Evolutionary conservation across 805 yeast genomes (phyloP), one percentile per base, ranked within the genome.

Genomic region (Saccharomycopsis oosterbeekiorum): DNA sequence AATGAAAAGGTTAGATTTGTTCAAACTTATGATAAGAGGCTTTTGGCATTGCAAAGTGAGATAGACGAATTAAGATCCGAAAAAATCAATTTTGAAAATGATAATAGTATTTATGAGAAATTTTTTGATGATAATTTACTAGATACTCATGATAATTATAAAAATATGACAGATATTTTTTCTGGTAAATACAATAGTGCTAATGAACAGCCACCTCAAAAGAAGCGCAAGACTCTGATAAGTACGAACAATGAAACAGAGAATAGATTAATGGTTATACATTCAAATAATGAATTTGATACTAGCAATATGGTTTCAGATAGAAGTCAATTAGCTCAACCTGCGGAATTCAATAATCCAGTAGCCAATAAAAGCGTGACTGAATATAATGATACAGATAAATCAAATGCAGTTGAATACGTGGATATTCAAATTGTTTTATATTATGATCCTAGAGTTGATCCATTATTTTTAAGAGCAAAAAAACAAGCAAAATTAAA

Each of bases 1-100:
- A 60, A 58, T n/a, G 62, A 63, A n/a, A 63, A 63, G 53, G 59
- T 61, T n/a, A 39, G 37, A 12, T 63, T 63, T 61, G 64, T 63
- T 14, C 50, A 56, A 39, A 47, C 60, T 10, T 63, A 56, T 34
- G 60, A 61, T 36, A 21, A 15, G 19, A 61, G 42, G 24, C 26
- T 63, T 10, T 21, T 41, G 11, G 41, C 17, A 26, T 41, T 63
- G 54, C 50, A 62, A 8, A 39, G 21, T 19, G 59, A 61, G 36
- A 42, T 63, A 10, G 60, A 60, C 21, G 36, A 39, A 4, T 40
- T 63, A 12, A 61, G 51, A 41, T 26, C 62, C 6, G 65, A 63
- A 24, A 63, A 63, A 29, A 37, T 63, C 36, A 57, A 41, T 19
- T 63, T 63, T 40, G 65, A 63, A 54, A 59, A 61, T 21, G 65